Conservation (phyloP, 2,329 filamentous ascomycete genomes). For the Dactylellina drechsleri region DNA sequence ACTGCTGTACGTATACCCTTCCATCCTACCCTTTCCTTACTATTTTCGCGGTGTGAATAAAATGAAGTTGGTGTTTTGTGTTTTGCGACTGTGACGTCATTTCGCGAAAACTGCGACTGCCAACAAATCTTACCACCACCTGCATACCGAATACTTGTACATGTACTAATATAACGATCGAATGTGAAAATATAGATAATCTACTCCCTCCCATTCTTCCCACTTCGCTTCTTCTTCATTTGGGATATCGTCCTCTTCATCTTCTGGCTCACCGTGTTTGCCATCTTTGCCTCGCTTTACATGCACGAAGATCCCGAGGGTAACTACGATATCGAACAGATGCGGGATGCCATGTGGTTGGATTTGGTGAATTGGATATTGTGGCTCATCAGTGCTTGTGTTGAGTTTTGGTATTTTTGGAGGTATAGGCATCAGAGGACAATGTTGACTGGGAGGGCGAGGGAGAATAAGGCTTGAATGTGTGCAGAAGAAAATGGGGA, state of each 20-base stretch:
- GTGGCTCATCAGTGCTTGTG: slow-evolving; percentile 70
- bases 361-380: slow-evolving; percentile 78
- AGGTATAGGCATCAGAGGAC: slow-evolving; percentile 42
- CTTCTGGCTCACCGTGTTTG: slow-evolving; percentile 80
- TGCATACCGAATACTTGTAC: background rate
- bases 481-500: background rate
- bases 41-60: background rate
- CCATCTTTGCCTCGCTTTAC: slow-evolving; percentile 83
- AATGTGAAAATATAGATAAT: slow-evolving; percentile 33
- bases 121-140: background rate
- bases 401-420: slow-evolving; percentile 51
- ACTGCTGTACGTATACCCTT: slow-evolving; percentile 64
- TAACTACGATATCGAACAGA: slow-evolving; percentile 73
- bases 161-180: too few relatives aligned
- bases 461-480: slow-evolving; percentile 43
- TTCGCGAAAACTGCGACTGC: background rate
- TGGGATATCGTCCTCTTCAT: slow-evolving; percentile 65
- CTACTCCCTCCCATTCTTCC: slow-evolving; percentile 52
- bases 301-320: slow-evolving; percentile 75
- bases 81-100: slow-evolving; percentile 26
- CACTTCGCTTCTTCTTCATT: slow-evolving; percentile 60
- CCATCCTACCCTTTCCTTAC: slow-evolving; percentile 70
- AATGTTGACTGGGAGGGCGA: slow-evolving; percentile 25
- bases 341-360: slow-evolving; percentile 89
- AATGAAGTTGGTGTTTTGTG: background rate